phyloP scores from a whole-genome alignment of 2,329 filamentous ascomycete species.

The Cladosporium sp. region DNA sequence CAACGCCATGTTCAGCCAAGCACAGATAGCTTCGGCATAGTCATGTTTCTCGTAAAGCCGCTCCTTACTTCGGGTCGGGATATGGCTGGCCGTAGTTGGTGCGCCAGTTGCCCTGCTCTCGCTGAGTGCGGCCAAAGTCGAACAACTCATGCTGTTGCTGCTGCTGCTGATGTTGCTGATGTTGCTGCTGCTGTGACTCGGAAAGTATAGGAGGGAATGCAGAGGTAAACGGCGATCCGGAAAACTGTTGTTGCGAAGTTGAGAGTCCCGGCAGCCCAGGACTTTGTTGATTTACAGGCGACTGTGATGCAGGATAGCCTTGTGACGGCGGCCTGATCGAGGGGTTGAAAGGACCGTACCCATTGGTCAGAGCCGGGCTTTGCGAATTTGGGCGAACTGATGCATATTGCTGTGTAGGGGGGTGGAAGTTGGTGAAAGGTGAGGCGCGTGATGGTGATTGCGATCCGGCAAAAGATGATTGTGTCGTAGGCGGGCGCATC shows the following conservation, averaged over 20 bases:
- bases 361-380: slow-evolving; percentile 11
- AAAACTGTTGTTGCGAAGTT: not conserved
- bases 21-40: not conserved
- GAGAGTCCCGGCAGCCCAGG: not conserved
- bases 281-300: not conserved
- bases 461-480: slow-evolving; percentile 15
- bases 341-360: not conserved
- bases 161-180: not conserved
- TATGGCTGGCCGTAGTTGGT: slow-evolving; percentile 6
- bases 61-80: not conserved
- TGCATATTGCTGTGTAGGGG: not conserved
- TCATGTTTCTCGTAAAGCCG: not conserved
- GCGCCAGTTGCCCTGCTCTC: slow-evolving; percentile 3
- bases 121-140: slow-evolving; percentile 10
- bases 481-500: slow-evolving; percentile 8
- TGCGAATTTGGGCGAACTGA: slow-evolving; percentile 2
- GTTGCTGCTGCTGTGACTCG: slow-evolving; percentile 1
- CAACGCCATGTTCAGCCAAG: not conserved
- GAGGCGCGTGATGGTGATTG: slow-evolving; percentile 16
- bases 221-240: not conserved
- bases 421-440: slow-evolving; percentile 5
- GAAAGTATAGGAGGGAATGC: not conserved
- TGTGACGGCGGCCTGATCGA: slow-evolving; percentile 17
- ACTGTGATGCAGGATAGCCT: slow-evolving; percentile 6
- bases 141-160: slow-evolving; percentile 14